Base-by-base conservation (phyloP, 495 filamentous ascomycete species). In the Corynascus novoguineensis region DNA sequence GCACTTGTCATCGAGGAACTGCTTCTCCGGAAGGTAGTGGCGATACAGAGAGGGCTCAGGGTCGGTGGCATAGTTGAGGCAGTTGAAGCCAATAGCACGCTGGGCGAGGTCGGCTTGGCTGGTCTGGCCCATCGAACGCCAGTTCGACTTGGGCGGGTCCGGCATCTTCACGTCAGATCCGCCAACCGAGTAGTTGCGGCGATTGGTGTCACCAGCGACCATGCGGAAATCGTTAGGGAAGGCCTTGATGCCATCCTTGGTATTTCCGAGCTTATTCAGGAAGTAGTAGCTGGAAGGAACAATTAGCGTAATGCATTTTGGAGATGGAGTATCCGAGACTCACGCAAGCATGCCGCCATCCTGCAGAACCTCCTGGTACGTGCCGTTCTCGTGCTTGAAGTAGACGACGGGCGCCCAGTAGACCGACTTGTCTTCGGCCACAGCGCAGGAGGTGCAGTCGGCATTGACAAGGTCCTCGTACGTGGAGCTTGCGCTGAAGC, bases 81-180 rank as follows among this genome's bases (percentile, higher is more conserved):
- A 97, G 74, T 96, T 96, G 78, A 92, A 96, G 3, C 92, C 92
- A 28, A 96, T 55, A 9, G 92, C 90, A 50, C 90, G 86, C 74
- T 93, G 87, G n/a, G 69, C 71, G 22, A 95, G 77, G 29, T 85
- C 82, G 9, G 63, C 60, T 72, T 96, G 89, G 10, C 78, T 80
- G 2, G 73, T 75, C 49, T 86, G 80, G 1, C 71, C 77, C 31
- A 77, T 61, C 10, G 63, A 69, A 37, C 74, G 71, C 88, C 89
- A 95, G 21, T 72, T 57, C 5, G 88, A 89, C 68, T 86, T 86
- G 59, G 80, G 80, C n/a, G 86, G 84, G 61, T 92, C 89, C 12
- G 83, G 81, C 32, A 85, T 60, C 29, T 57, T 60, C 24, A 63
- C 64, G 48, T 69, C 75, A 5, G 35, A 32, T 3, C 63, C 64